phyloP scores from a whole-genome alignment of 208 protist genomes.

The Leishmania lainsoni region DNA sequence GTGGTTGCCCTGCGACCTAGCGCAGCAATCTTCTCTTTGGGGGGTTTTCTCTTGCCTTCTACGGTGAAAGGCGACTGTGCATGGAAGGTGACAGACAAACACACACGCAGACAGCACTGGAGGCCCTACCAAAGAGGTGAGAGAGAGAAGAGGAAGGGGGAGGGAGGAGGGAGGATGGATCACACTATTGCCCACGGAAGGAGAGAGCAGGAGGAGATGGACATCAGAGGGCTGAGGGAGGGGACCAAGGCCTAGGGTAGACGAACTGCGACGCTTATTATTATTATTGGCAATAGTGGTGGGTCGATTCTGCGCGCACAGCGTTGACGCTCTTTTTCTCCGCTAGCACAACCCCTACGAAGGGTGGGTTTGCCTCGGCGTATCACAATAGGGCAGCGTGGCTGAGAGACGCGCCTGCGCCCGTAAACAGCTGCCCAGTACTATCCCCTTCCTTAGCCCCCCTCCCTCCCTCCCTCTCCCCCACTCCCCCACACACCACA shows the following conservation, averaged over 20 bases:
- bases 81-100: background rate
- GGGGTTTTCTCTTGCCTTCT: background rate
- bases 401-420: background rate
- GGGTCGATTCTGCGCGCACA: background rate
- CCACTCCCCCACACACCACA: background rate
- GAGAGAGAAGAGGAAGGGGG: background rate
- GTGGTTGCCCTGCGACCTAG: background rate
- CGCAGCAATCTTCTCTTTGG: background rate
- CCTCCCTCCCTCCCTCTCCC: no score
- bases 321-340: background rate
- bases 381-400: background rate
- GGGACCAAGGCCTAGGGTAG: background rate
- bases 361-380: background rate
- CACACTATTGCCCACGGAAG: background rate
- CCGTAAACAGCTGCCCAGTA: background rate
- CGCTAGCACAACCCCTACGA: background rate
- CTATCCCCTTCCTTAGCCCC: background rate
- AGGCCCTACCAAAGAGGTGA: background rate
- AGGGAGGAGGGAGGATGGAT: background rate
- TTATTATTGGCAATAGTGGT: background rate
- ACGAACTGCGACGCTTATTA: background rate
- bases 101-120: background rate
- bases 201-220: background rate
- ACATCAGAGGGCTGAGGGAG: background rate
- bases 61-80: background rate